Evolutionary conservation across 305 asterid genomes (phyloP).

Genomic region (Ajuga reptans): DNA sequence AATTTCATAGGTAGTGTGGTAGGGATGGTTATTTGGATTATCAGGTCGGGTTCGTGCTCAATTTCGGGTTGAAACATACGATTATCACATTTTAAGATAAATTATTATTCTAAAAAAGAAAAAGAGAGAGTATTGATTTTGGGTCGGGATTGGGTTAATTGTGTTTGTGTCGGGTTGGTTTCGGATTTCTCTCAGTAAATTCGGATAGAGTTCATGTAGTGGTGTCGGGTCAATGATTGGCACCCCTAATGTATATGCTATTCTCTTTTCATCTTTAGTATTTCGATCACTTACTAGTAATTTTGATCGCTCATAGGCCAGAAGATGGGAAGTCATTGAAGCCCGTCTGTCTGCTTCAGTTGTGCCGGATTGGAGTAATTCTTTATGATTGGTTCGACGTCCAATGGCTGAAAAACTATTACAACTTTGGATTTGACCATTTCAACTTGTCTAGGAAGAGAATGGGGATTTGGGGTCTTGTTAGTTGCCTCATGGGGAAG

Average conservation of each 20-base stretch:
- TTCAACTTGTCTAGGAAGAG: slow-evolving; percentile 72
- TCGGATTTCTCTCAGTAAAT: too few relatives aligned
- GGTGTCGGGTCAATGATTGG: too few relatives aligned
- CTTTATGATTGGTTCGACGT: slow-evolving; percentile 93
- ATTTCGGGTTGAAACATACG: too few relatives aligned
- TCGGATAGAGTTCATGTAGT: too few relatives aligned
- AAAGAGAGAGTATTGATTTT: too few relatives aligned
- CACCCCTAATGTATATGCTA: background rate
- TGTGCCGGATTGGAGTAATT: slow-evolving; percentile 75
- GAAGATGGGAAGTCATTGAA: slow-evolving; percentile 78
- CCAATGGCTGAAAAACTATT: slow-evolving; percentile 64
- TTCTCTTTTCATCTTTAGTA: background rate
- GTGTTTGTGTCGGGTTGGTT: too few relatives aligned
- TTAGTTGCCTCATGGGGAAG: slow-evolving; percentile 64
- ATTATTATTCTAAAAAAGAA: too few relatives aligned
- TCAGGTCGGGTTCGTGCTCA: too few relatives aligned
- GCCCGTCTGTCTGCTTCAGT: slow-evolving; percentile 70
- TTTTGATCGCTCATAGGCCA: slow-evolving; percentile 40
- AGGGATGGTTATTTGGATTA: too few relatives aligned
- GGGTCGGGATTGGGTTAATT: too few relatives aligned
- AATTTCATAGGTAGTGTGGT: too few relatives aligned
- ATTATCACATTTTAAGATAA: too few relatives aligned
- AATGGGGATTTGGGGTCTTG: slow-evolving; percentile 70
- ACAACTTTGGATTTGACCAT: slow-evolving; percentile 91
- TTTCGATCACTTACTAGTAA: background rate